Percentiles rank a stretch among this genome's conserved stretches.
Conservation (phyloP, 2,329 filamentous ascomycete species). For the Helicocarpus griseus region DNA sequence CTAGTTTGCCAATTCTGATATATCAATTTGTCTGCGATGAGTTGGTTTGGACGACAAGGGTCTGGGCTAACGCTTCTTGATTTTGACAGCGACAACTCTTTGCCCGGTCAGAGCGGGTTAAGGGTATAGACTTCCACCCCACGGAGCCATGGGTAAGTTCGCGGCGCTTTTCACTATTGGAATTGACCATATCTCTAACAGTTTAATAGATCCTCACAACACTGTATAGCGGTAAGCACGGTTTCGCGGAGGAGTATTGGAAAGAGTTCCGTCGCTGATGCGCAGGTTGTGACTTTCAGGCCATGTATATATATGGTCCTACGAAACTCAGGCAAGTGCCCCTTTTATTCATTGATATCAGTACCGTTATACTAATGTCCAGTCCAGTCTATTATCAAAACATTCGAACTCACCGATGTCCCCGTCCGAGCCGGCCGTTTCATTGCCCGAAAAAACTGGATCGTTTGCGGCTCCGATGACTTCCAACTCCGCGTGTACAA, state of each 20-base stretch:
- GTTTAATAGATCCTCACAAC: constrained; percentile 63
- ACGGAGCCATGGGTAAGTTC: constrained; percentile 79
- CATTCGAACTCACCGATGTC: constrained; percentile 96
- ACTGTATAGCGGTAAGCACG: constrained; percentile 73
- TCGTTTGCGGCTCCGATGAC: constrained; percentile 88
- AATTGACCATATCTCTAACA: constrained; percentile 15
- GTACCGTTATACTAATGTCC: constrained; percentile 14
- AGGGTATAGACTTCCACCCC: constrained; percentile 94
- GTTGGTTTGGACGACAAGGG: neutral
- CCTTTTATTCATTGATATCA: neutral
- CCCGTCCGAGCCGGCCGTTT: constrained; percentile 95
- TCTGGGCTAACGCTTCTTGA: constrained; percentile 30
- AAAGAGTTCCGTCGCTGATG: constrained; percentile 8
- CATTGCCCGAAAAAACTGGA: constrained; percentile 97
- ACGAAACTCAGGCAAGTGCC: constrained; percentile 64
- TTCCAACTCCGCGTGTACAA: constrained; percentile 89
- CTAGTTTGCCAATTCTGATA: neutral
- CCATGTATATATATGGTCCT: constrained; percentile 99
- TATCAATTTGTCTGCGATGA: neutral
- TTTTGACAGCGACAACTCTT: constrained; percentile 62
- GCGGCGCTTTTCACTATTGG: neutral
- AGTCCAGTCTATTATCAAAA: constrained; percentile 77
- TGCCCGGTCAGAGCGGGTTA: constrained; percentile 89
- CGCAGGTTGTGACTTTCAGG: constrained; percentile 43
- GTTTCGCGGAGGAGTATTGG: neutral